A percentile compares a stretch with the other conserved stretches of the same genome.
Conservation (phyloP, 495 filamentous ascomycete species). For the Neurospora africana region DNA sequence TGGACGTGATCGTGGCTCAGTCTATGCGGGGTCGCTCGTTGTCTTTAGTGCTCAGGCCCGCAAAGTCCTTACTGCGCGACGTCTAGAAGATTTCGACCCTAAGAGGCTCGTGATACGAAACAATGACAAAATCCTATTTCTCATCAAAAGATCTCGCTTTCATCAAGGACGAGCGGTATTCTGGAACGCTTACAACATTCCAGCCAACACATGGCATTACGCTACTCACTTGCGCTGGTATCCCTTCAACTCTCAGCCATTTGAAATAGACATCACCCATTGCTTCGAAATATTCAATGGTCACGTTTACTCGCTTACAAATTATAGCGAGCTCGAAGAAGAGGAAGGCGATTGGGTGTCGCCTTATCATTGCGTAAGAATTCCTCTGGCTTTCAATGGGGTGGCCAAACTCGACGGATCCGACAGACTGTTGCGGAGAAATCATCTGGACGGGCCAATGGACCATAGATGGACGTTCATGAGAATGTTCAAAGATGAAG, state of each 20-base stretch:
- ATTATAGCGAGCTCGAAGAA: conserved; percentile 49
- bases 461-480: conserved; percentile 69
- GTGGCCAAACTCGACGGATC: conserved; percentile 26
- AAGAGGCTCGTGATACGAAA: conserved; percentile 58
- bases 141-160: not conserved
- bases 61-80: conserved; percentile 29
- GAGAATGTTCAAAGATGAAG: conserved; percentile 52
- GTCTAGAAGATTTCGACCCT: conserved; percentile 31
- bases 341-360: conserved; percentile 61
- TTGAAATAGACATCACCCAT: conserved; percentile 55
- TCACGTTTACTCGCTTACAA: conserved; percentile 66
- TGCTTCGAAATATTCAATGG: conserved; percentile 62
- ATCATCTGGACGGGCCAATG: conserved; percentile 63
- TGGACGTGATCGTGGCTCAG: not conserved
- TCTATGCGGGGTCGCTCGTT: conserved; percentile 43
- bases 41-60: conserved; percentile 42
- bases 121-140: conserved; percentile 48
- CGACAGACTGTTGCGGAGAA: conserved; percentile 50
- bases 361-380: conserved; percentile 58
- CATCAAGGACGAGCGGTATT: not conserved
- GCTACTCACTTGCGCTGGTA: conserved; percentile 24
- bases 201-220: conserved; percentile 19
- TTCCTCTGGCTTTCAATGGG: conserved; percentile 33
- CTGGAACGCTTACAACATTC: conserved; percentile 37
- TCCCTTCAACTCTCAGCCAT: conserved; percentile 45